These are phyloP conservation scores for Aspergillus ostianus DNA, from an alignment of 495 filamentous ascomycete genomes.

Conservation along the genomic window DNA sequence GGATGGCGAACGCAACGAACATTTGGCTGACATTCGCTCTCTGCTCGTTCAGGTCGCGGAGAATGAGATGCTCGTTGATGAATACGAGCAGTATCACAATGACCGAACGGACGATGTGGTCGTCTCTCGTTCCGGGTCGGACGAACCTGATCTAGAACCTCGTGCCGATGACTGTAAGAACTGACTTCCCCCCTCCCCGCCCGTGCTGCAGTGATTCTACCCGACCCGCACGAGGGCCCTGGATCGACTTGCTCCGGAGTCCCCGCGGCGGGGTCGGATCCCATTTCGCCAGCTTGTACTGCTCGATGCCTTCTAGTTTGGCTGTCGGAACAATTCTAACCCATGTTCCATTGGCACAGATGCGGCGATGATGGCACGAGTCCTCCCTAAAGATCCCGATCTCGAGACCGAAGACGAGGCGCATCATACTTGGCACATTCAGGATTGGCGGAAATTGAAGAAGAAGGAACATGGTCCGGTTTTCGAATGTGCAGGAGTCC, in stretches of 20 bases:
- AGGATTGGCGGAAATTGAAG: slow-evolving; percentile 69
- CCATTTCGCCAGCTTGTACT: slow-evolving; percentile 1
- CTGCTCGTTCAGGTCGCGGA: slow-evolving; percentile 37
- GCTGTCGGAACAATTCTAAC: slow-evolving; percentile 16
- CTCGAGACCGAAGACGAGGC: slow-evolving; percentile 70
- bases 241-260: neutral
- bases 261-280: slow-evolving; percentile 14
- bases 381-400: slow-evolving; percentile 71
- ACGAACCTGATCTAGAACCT: slow-evolving; percentile 52
- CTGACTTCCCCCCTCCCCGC: slow-evolving; percentile 10
- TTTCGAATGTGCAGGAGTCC: slow-evolving; percentile 82
- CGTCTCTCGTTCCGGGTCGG: slow-evolving; percentile 68
- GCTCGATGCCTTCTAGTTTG: neutral
- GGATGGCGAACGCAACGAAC: neutral
- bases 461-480: slow-evolving; percentile 83
- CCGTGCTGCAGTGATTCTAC: neutral
- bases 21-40: slow-evolving; percentile 10
- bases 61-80: slow-evolving; percentile 68
- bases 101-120: slow-evolving; percentile 83
- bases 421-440: slow-evolving; percentile 79
- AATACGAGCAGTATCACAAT: slow-evolving; percentile 67
- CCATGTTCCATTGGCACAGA: slow-evolving; percentile 44
- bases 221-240: neutral
- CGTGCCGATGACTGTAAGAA: slow-evolving; percentile 72
- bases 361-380: slow-evolving; percentile 77